Conservation (phyloP, 148 eudicot species). For the Simmondsia chinensis region DNA sequence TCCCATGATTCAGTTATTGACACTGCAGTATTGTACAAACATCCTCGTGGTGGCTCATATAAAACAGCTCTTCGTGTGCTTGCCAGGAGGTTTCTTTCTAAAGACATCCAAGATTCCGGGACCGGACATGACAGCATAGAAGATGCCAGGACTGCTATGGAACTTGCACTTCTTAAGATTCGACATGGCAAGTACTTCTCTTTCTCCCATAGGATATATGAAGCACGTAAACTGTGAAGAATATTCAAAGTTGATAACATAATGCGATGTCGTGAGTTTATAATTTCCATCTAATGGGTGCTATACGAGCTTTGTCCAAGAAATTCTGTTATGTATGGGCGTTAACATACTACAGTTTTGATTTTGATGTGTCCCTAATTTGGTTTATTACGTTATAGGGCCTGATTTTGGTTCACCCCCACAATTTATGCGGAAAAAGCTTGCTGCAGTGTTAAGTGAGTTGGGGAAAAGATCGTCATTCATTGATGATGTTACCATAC, state of each 20-base stretch:
- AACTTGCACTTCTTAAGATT: slow-evolving; percentile 72
- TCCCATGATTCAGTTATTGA: slow-evolving; percentile 75
- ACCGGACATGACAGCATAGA: slow-evolving; percentile 91
- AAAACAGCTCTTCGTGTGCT: slow-evolving; percentile 87
- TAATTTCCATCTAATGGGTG: too few relatives aligned
- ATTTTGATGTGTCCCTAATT: slow-evolving; percentile 1
- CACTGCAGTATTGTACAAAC: slow-evolving; percentile 79
- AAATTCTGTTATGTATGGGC: too few relatives aligned
- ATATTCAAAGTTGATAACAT: too few relatives aligned
- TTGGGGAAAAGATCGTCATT: slow-evolving; percentile 69
- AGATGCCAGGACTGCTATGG: slow-evolving; percentile 92
- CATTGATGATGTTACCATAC: slow-evolving; percentile 63
- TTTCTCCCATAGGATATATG: too few relatives aligned
- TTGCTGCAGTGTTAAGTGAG: slow-evolving; percentile 60
- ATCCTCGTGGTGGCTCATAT: slow-evolving; percentile 76
- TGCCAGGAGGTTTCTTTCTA: slow-evolving; percentile 61
- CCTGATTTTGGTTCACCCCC: slow-evolving; percentile 80
- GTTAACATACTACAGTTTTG: too few relatives aligned
- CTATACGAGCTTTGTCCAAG: too few relatives aligned
- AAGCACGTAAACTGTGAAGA: too few relatives aligned
- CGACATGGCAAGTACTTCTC: slow-evolving; percentile 48
- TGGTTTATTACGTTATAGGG: slow-evolving; percentile 28
- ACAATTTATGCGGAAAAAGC: slow-evolving; percentile 62
- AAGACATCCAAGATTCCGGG: slow-evolving; percentile 83
- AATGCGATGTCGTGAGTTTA: too few relatives aligned